Base-by-base conservation (phyloP, 495 filamentous ascomycete species). In the Neurospora sp. region DNA sequence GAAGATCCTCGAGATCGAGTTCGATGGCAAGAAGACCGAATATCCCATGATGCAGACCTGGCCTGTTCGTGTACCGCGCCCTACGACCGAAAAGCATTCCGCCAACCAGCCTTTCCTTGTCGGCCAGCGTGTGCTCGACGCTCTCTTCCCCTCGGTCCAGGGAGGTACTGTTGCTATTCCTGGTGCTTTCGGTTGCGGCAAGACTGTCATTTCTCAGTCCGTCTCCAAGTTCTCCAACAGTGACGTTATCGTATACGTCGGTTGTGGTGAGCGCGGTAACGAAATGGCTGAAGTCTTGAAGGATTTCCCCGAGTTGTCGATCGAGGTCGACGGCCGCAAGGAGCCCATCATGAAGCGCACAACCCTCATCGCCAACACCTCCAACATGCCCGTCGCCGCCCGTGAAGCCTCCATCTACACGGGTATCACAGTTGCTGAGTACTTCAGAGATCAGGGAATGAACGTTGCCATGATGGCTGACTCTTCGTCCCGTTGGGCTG, bases 301-400 rank as follows among this genome's bases (percentile, higher is more conserved):
- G 93, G 96, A 99, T 83, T 99, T 99, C 89, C 96, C 96, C 49
- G 93, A 97, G 88, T 92, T 99, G 74, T 91, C 91, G 37, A 98
- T 98, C 82, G 89, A 93, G 20, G 87, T 98, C 74, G 88, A 95
- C 35, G 96, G 96, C 77, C 93, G 95, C 79, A 91, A 93, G 86
- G 96, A 98, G 81, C 93, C 96, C 73, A 98, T 99, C 87, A 99
- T 99, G 96, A 99, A 98, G 89, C 96, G 96, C 78, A 98, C 96
- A 71, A 95, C 93, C 54, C 88, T 99, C 71, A 98, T 99, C 81
- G 96, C 96, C 79, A 99, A 99, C 83, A 99, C 96, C 38, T 99
- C 96, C 74, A 99, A 99, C 87, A 99, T 99, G 96, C 96, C 96
- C 75, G 96, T 99, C 79, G 96, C 96, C 73, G 96, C 96, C 71